phyloP scores from a whole-genome alignment of 2,329 filamentous ascomycete genomes.

The Chlorencoelia australis region DNA sequence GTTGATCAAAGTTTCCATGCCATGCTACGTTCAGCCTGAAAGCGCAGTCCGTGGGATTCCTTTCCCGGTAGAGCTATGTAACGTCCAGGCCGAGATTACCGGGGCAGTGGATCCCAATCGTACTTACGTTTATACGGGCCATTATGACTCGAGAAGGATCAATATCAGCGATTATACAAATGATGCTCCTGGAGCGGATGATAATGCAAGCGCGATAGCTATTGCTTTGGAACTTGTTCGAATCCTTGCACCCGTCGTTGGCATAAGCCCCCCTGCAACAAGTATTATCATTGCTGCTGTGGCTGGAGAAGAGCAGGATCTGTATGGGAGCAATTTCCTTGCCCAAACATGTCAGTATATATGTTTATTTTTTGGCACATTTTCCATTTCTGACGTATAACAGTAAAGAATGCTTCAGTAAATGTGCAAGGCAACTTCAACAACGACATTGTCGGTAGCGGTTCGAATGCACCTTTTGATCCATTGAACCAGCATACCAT shows the following conservation, averaged over 20 bases:
- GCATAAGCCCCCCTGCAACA: constrained; percentile 35
- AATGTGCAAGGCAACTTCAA: constrained; percentile 48
- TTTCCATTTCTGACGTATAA: constrained; percentile 1
- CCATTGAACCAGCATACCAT: constrained; percentile 39
- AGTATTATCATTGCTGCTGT: constrained; percentile 47
- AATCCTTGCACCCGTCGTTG: constrained; percentile 38
- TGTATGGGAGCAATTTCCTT: constrained; percentile 41
- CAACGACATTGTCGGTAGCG: constrained; percentile 45
- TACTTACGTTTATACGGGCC: constrained; percentile 44
- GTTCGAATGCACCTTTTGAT: constrained; percentile 33
- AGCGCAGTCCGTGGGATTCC: constrained; percentile 34
- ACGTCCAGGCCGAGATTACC: constrained; percentile 41
- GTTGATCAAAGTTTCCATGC: constrained; percentile 38
- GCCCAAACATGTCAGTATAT: constrained; percentile 43
- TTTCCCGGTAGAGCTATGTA: constrained; percentile 41
- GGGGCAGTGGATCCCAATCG: constrained; percentile 39
- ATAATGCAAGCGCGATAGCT: constrained; percentile 45
- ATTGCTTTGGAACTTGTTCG: constrained; percentile 36
- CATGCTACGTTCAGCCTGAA: constrained; percentile 37
- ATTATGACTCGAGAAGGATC: constrained; percentile 43
- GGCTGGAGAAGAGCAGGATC: constrained; percentile 46
- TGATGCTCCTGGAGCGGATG: constrained; percentile 46
- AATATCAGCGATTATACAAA: constrained; percentile 40
- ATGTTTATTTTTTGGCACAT: not conserved
- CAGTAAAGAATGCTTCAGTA: constrained; percentile 33